These are phyloP conservation scores for Dictyostelium citrinum DNA, from an alignment of 78 protist species.

Conservation along the genomic window DNA sequence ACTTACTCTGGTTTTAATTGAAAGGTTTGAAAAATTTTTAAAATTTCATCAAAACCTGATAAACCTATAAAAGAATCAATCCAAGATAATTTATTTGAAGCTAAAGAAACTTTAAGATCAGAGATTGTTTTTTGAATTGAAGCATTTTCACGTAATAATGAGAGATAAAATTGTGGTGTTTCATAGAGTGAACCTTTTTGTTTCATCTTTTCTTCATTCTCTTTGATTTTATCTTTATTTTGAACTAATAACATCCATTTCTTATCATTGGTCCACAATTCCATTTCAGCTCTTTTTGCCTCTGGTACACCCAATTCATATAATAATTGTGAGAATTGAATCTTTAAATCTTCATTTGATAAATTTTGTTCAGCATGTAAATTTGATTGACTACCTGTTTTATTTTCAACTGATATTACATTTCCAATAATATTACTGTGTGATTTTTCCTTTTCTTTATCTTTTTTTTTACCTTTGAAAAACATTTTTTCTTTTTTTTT, in stretches of 20 bases:
- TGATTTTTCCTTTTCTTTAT: not conserved
- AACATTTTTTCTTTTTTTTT: not conserved
- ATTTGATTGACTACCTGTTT: not conserved
- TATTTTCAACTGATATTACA: not conserved
- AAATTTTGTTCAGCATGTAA: not conserved
- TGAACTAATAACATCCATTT: constrained; percentile 44
- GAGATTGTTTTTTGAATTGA: constrained; percentile 29
- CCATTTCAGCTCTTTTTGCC: constrained; percentile 41
- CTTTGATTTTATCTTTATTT: constrained; percentile 66
- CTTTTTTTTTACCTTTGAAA: constrained; percentile 53
- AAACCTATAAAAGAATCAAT: constrained; percentile 25
- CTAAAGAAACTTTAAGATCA: constrained; percentile 57
- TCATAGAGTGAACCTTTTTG: constrained; percentile 72
- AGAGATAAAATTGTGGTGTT: constrained; percentile 59
- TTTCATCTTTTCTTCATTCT: constrained; percentile 49
- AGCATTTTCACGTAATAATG: constrained; percentile 55
- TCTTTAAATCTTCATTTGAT: constrained; percentile 27
- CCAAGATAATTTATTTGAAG: constrained; percentile 52
- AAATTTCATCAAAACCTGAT: constrained; percentile 49
- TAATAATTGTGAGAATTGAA: constrained; percentile 22
- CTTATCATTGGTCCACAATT: constrained; percentile 46
- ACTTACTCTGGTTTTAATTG: constrained; percentile 66
- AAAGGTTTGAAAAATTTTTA: constrained; percentile 63
- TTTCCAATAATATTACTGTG: constrained; percentile 4
- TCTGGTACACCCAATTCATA: constrained; percentile 75